Base-by-base conservation (phyloP, 495 filamentous ascomycete genomes). In the Annulohypoxylon bovei region DNA sequence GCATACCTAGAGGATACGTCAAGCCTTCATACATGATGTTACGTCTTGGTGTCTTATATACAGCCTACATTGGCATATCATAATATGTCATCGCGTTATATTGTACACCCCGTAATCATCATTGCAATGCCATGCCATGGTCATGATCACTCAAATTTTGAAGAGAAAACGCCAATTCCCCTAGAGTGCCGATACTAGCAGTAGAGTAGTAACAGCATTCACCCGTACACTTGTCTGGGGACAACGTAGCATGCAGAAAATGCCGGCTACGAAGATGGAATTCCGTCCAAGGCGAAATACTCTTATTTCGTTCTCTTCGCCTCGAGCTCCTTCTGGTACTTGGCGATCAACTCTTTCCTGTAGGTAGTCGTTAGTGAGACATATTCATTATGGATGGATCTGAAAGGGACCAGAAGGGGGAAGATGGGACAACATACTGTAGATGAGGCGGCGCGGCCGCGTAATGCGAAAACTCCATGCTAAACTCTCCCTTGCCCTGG, bases 401-500 rank as follows among this genome's bases (percentile, higher is more conserved):
- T 27, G 39, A 32, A 5, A 16, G 25, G 35, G n/a, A 35, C 40
- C 49, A 32, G 9, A 42, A 47, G 46, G 4, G 20, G 6, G 7
- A 52, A 32, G 9, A 37, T 2, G 2, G 9, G 9, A 37, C 2
- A 50, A 88, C 89, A 76, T 89, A 92, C 91, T 99, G 96, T 79
- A 98, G 76, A 73, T 98, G 95, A 65, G 89, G 88, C 53, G 94
- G 92, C 69, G 95, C 92, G 58, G 92, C 85, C 61, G 90, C 88
- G 77, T 99, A 98, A 82, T 98, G 94, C 77, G 90, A 93, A 80
- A 98, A 99, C 84, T 99, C 96, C 96, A 99, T 99, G 67, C 86
- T 90, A 75, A 97, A 99, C 84, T 99, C 96, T 71, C 96, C 96
- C 86, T 99, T 99, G 57, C 95, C 96, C 83, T 99, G 96, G 8